phyloP scores from a whole-genome alignment of 129 eudicot genomes.

The Tanacetum coccineum region DNA sequence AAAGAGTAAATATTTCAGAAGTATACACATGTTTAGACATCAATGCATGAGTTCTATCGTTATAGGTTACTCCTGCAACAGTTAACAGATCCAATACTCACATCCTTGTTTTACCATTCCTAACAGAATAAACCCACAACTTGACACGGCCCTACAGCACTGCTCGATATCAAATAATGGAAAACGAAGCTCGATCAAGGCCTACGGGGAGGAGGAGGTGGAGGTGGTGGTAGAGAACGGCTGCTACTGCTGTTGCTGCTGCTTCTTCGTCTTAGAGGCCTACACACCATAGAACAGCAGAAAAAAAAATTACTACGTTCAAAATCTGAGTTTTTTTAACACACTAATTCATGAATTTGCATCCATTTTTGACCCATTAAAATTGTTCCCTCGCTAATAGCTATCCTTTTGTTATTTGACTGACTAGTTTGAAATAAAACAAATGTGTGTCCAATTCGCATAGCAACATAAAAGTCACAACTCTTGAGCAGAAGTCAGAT shows the following conservation, averaged over 20 bases:
- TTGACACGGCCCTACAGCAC: not conserved
- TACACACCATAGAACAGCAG: conserved; percentile 22
- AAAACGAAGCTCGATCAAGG: conserved; percentile 32
- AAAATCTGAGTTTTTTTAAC: too few species aligned
- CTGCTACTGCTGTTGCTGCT: conserved; percentile 76
- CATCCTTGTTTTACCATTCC: not conserved
- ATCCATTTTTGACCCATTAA: too few species aligned
- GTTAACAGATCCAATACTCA: not conserved
- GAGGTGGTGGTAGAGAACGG: conserved; percentile 64
- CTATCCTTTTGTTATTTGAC: too few species aligned
- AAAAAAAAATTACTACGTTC: not conserved
- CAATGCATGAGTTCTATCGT: not conserved
- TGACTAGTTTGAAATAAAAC: too few species aligned
- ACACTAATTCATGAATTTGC: too few species aligned
- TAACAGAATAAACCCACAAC: not conserved
- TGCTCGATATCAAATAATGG: not conserved
- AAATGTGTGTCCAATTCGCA: too few species aligned
- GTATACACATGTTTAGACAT: conserved; percentile 4
- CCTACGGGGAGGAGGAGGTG: conserved; percentile 63
- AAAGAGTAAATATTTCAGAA: not conserved
- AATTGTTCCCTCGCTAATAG: too few species aligned
- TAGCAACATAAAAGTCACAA: too few species aligned
- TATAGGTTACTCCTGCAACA: not conserved
- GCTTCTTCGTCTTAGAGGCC: conserved; percentile 55
- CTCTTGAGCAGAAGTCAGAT: too few species aligned